Evolutionary conservation across 75 land plant species (phyloP).

Genomic region (Picea sitchensis): DNA sequence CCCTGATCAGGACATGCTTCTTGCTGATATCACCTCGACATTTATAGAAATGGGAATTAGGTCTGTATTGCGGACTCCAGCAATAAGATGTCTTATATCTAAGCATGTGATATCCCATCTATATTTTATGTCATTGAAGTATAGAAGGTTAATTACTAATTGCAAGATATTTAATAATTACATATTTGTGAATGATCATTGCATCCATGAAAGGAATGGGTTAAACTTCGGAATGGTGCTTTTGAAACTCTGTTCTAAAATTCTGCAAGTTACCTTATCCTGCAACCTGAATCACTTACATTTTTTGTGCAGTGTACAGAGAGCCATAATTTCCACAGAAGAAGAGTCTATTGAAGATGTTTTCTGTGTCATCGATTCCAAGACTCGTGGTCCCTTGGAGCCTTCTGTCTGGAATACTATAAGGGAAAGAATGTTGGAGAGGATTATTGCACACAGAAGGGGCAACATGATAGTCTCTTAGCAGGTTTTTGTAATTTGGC

Average conservation of each 20-base stretch:
- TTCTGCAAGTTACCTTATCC: background rate
- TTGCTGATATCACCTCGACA: slow-evolving; percentile 32
- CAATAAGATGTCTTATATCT: too few species aligned
- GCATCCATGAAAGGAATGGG: background rate
- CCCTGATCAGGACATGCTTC: slow-evolving; percentile 33
- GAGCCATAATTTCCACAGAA: slow-evolving; percentile 33
- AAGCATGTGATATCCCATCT: background rate
- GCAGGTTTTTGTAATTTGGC: background rate
- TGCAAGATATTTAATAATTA: background rate
- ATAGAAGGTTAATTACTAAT: too few species aligned
- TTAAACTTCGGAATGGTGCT: background rate
- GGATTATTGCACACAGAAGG: slow-evolving; percentile 9
- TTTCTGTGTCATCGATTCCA: slow-evolving; percentile 29
- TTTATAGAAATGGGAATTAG: slow-evolving; percentile 34
- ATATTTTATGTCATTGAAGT: background rate
- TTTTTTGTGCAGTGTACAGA: slow-evolving; percentile 28
- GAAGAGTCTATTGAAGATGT: slow-evolving; percentile 30
- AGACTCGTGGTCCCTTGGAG: slow-evolving; percentile 18
- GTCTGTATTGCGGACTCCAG: slow-evolving; percentile 4
- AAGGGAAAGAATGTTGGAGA: slow-evolving; percentile 16
- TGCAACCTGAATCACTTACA: background rate
- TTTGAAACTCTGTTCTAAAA: background rate
- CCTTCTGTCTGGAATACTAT: slow-evolving; percentile 18
- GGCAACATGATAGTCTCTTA: background rate
- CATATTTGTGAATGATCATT: background rate